Conservation (phyloP, 2,329 filamentous ascomycete species). For the Helotiales sp. region DNA sequence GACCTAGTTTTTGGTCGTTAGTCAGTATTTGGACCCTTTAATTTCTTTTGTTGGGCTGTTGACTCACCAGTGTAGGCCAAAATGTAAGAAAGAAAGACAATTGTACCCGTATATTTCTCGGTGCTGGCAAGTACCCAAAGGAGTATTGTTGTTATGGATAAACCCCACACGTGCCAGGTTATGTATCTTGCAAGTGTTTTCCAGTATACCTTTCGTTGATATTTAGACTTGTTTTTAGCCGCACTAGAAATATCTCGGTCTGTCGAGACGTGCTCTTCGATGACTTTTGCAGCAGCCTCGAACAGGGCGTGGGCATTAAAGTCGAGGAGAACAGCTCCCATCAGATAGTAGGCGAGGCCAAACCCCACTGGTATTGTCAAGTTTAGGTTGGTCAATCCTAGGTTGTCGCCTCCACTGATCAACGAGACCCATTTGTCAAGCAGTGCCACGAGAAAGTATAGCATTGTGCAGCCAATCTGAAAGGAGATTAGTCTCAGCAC, state of each 20-base stretch:
- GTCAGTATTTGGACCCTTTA: no score
- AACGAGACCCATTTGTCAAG: conserved; percentile 56
- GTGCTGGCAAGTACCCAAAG: conserved; percentile 49
- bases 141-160: conserved; percentile 49
- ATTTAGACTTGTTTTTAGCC: conserved; percentile 17
- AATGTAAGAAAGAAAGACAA: conserved; percentile 25
- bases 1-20: conserved; percentile 7
- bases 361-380: conserved; percentile 45
- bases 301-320: conserved; percentile 53
- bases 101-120: conserved; percentile 27
- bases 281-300: conserved; percentile 40
- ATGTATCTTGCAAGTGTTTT: conserved; percentile 48
- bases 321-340: conserved; percentile 56
- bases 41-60: no score
- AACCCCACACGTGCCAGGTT: conserved; percentile 51
- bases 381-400: conserved; percentile 39
- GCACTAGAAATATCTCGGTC: conserved; percentile 44
- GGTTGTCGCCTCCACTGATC: conserved; percentile 43
- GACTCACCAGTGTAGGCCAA: conserved; percentile 20
- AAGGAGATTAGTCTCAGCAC: neutral
- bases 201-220: conserved; percentile 47
- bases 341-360: conserved; percentile 56
- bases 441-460: conserved; percentile 55
- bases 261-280: conserved; percentile 44
- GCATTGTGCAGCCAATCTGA: conserved; percentile 46